Base-by-base conservation (phyloP, 805 yeast genomes). In the Cyberlindnera mississippiensis region DNA sequence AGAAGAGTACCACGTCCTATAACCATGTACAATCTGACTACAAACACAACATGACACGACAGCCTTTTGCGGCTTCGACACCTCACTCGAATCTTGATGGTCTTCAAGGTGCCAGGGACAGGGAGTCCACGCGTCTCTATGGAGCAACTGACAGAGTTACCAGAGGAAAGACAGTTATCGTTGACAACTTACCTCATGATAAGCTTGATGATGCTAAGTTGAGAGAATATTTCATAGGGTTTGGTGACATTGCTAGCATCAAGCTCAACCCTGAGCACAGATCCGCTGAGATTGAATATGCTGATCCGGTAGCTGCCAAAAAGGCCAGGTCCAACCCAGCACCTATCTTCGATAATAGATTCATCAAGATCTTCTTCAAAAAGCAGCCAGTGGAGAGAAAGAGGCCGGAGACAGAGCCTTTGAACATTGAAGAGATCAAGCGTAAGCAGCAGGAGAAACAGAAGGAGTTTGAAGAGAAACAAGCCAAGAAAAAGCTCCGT, bases 311-410 rank as follows among this genome's bases (percentile, higher is more conserved):
- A 20, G 50, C 58, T 45, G 78, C 78, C 3, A 55, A 52, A 9
- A 58, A 50, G 6, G 78, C 78, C 1, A 73, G 72, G 67, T 36
- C 52, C 6, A 60, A 64, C 22, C 73, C 76, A 1, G 62, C 55
- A 4, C 71, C 76, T 6, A 64, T 73, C 13, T 73, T 73, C 47
- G 67, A 64, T 40, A 73, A 73, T 59, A 65, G 78, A 38, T 72
- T 72, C 45, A 66, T 73, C 46, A 73, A 73, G 52, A 66, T 73
- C 30, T 71, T 55, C 53, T 73, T 71, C 69, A 48, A 44, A 33
- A 62, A 48, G 30, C 24, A 20, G 24, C 24, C 24, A 20, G 24
- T 20, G 24, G 24, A 20, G 24, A 20, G 9, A 20, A 20, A 20
- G 6, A 6, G 8, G 8, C 41, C 38, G 10, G 41, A 40, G 10